Evolutionary conservation across 75 land plant species (phyloP).

Genomic region (Sequoia sempervirens): DNA sequence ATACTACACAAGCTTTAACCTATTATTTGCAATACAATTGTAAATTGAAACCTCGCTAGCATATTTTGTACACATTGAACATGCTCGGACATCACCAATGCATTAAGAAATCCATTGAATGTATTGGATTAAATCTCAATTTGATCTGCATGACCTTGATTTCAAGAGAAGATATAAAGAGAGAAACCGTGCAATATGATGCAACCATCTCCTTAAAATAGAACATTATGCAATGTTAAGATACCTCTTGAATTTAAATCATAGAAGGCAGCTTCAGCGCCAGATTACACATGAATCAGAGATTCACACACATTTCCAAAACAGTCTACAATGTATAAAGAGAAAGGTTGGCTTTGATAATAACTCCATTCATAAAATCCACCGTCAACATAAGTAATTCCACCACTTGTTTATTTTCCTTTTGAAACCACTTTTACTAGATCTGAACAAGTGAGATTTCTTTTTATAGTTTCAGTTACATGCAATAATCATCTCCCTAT

Average conservation of each 20-base stretch:
- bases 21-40: too few species aligned
- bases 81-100: too few species aligned
- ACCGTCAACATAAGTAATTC: not conserved
- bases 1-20: not conserved
- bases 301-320: not conserved
- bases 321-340: not conserved
- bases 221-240: not conserved
- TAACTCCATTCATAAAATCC: not conserved
- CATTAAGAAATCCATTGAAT: too few species aligned
- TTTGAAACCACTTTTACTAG: not conserved
- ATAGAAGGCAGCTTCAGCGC: not conserved
- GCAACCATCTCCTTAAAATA: not conserved
- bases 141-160: too few species aligned
- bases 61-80: too few species aligned
- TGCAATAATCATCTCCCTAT: not conserved
- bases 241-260: not conserved
- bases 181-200: not conserved
- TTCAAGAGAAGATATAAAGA: too few species aligned
- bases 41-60: too few species aligned
- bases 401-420: not conserved
- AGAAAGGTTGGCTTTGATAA: not conserved
- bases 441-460: not conserved
- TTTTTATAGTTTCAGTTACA: not conserved
- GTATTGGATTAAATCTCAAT: too few species aligned
- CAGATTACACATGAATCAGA: not conserved